phyloP scores from a whole-genome alignment of 2,329 filamentous ascomycete genomes.

The Microdochium bolleyi region DNA sequence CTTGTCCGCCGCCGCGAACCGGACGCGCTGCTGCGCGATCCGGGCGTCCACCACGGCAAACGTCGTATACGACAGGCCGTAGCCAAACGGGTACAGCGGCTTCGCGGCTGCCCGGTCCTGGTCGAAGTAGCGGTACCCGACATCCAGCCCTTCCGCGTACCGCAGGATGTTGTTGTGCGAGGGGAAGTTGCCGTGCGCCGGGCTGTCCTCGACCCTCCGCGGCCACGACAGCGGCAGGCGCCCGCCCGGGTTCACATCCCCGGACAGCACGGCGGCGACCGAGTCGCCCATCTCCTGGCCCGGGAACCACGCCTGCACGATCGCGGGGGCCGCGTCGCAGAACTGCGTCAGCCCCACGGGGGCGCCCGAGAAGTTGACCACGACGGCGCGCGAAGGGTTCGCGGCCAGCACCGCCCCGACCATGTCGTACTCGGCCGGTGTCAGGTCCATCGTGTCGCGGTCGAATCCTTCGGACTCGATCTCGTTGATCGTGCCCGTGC shows the following conservation, averaged over 20 bases:
- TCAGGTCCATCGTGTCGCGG: slow-evolving; percentile 52
- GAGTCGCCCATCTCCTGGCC: slow-evolving; percentile 64
- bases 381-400: slow-evolving; percentile 59
- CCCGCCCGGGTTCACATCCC: slow-evolving; percentile 55
- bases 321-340: slow-evolving; percentile 47
- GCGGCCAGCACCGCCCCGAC: slow-evolving; percentile 53
- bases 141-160: slow-evolving; percentile 66
- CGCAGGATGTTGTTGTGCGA: slow-evolving; percentile 60
- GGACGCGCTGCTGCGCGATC: slow-evolving; percentile 24
- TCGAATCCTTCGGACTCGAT: slow-evolving; percentile 74
- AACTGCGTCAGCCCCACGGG: slow-evolving; percentile 68
- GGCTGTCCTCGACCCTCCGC: slow-evolving; percentile 53
- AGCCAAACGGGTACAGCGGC: slow-evolving; percentile 64
- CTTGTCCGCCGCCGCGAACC: background rate
- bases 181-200: slow-evolving; percentile 66
- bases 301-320: slow-evolving; percentile 66
- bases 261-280: slow-evolving; percentile 59
- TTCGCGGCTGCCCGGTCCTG: slow-evolving; percentile 36
- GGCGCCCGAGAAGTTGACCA: slow-evolving; percentile 57
- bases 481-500: slow-evolving; percentile 63
- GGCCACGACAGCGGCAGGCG: slow-evolving; percentile 67
- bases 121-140: slow-evolving; percentile 70
- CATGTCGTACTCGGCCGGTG: slow-evolving; percentile 54
- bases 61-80: slow-evolving; percentile 64
- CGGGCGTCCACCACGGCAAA: slow-evolving; percentile 55